Conservation (phyloP, 345 rosid species). For the Populus tremula region DNA sequence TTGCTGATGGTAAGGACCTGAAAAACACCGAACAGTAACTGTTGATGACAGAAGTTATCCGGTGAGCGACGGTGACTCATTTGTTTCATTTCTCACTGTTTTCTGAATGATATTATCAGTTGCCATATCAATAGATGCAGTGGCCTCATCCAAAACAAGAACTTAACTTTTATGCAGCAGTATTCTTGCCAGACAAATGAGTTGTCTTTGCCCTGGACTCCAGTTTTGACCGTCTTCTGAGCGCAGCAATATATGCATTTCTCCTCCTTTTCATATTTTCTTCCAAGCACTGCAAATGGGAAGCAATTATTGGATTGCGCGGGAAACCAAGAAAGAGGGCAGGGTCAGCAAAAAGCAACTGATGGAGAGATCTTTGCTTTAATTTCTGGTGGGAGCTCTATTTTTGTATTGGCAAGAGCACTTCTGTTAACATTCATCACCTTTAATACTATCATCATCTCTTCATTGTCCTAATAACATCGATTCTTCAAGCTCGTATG, state of each 20-base stretch:
- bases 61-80: constrained; percentile 47
- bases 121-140: constrained; percentile 60
- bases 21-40: constrained; percentile 25
- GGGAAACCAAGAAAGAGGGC: constrained; percentile 48
- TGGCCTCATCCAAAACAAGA: constrained; percentile 66
- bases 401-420: constrained; percentile 63
- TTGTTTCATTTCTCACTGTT: constrained; percentile 35
- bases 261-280: constrained; percentile 43
- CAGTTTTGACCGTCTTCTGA: constrained; percentile 58
- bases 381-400: constrained; percentile 59
- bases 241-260: constrained; percentile 20
- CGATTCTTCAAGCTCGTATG: constrained; percentile 61
- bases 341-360: constrained; percentile 32
- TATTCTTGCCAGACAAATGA: constrained; percentile 56
- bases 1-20: too few relatives aligned
- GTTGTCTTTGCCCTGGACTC: constrained; percentile 68
- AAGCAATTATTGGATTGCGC: constrained; percentile 73
- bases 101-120: constrained; percentile 57
- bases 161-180: constrained; percentile 40
- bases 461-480: constrained; percentile 51
- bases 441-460: constrained; percentile 56
- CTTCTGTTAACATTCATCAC: constrained; percentile 54
- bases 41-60: constrained; percentile 49
- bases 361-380: constrained; percentile 43
- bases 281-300: constrained; percentile 66